Percentiles rank a stretch among this genome's conserved stretches.
Evolutionary conservation across 805 yeast genomes (phyloP).

Genomic region (Hemisphaericaspora nanyangensis): DNA sequence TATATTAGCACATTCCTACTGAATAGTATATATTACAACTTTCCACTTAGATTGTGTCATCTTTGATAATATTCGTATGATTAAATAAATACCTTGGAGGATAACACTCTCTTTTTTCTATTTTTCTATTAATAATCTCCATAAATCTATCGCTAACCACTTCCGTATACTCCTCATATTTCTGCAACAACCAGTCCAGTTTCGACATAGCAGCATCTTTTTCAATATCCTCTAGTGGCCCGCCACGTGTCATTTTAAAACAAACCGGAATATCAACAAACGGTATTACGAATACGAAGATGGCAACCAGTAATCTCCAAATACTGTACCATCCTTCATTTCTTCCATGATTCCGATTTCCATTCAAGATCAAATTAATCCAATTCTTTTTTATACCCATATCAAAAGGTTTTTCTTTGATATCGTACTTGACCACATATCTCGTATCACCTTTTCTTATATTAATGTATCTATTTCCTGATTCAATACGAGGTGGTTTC

Average conservation of each 20-base stretch:
- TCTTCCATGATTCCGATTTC: constrained; percentile 18
- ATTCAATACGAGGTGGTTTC: constrained; percentile 14
- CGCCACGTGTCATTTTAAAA: background rate
- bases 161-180: constrained; percentile 8
- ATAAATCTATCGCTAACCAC: constrained; percentile 10
- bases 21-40: too few species aligned
- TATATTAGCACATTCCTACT: too few species aligned
- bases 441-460: constrained; percentile 31
- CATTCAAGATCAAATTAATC: constrained; percentile 27
- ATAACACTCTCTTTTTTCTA: constrained; percentile 12
- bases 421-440: constrained; percentile 30
- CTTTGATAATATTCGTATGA: too few species aligned
- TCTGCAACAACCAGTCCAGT: background rate
- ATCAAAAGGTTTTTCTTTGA: constrained; percentile 31
- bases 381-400: constrained; percentile 36
- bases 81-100: constrained; percentile 13
- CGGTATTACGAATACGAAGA: constrained; percentile 18
- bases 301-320: constrained; percentile 12
- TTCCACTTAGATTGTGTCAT: too few species aligned
- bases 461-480: constrained; percentile 42
- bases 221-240: background rate
- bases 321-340: constrained; percentile 8
- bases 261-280: constrained; percentile 16
- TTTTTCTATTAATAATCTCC: constrained; percentile 11
- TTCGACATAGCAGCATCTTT: background rate